Evolutionary conservation across 2,329 filamentous ascomycete species (phyloP), one percentile per base, ranked within the genome.

Genomic region (Aspergillus japonicus): DNA sequence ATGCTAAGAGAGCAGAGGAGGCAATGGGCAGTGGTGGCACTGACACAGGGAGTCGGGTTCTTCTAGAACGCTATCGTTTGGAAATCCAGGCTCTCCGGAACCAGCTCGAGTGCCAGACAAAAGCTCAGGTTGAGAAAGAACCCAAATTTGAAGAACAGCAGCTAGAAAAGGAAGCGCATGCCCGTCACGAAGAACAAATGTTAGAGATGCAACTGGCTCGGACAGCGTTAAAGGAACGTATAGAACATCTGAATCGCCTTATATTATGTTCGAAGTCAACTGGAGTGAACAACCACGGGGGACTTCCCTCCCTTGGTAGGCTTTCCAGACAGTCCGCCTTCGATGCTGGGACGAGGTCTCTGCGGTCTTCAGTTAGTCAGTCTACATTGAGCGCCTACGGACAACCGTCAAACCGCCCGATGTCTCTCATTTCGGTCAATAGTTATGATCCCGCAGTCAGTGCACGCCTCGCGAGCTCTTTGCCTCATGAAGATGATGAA

Each of bases 141-240:
- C 61, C 81, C 24, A 85, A 84, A 54, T 84, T 89, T 61, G 85
- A 87, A 52, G 86, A 90, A 69, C 87, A 90, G 66, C 91, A 95
- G 69, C 85, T 88, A 66, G 87, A 95, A 73, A 86, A 89, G 67
- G 91, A 97, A 76, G 90, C 90, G 7, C 88, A 92, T 66, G 86
- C 91, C 66, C 87, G 92, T 44, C 95, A 97, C 67, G 93, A 97
- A 72, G 95, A 98, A 78, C 95, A 99, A 75, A 94, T 99, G 85
- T 83, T 99, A 57, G 95, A 99, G 77, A 98, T 99, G 91, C 95
- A 99, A 74, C 84, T 99, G 50, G 95, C 95, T 33, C 87, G 95
- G 47, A 99, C 95, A 0, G 95, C 95, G 0, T 80, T 99, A 57
- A 99, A 98, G 75, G 95, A 99, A 80, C 89, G 95, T 31, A 99